Conservation (phyloP, 2,329 filamentous ascomycete species). For the Hymenoscyphus scutula region DNA sequence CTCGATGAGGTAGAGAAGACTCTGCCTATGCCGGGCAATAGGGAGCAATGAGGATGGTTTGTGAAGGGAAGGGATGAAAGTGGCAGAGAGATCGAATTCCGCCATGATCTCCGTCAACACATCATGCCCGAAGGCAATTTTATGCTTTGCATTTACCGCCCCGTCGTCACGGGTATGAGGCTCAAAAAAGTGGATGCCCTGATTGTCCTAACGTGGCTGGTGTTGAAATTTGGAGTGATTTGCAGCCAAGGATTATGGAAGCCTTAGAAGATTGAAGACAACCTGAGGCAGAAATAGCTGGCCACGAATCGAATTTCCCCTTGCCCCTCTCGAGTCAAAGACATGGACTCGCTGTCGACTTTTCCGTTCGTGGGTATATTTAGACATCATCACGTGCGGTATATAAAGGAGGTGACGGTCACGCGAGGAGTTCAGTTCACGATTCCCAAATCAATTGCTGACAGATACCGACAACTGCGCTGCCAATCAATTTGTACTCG, state of each 20-base stretch:
- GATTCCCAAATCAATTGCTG: too few relatives aligned
- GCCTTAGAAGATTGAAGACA: background rate
- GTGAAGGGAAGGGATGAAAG: constrained; percentile 77
- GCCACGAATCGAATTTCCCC: constrained; percentile 6
- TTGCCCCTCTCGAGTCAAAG: background rate
- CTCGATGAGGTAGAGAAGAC: constrained; percentile 82
- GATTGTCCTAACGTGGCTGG: background rate
- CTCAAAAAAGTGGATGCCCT: constrained; percentile 9
- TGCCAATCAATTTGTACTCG: background rate
- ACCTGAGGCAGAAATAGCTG: constrained; percentile 5
- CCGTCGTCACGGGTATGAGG: constrained; percentile 2
- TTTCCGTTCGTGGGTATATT: background rate
- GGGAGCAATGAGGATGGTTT: constrained; percentile 82
- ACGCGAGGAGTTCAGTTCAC: too few relatives aligned
- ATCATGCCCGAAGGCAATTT: background rate
- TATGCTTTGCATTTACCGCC: background rate
- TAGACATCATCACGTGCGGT: too few relatives aligned
- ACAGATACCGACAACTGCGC: too few relatives aligned
- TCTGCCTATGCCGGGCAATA: constrained; percentile 78
- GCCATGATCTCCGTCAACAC: constrained; percentile 29
- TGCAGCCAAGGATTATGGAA: background rate
- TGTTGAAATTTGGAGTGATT: background rate
- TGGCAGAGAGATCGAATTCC: constrained; percentile 55
- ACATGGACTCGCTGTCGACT: too few relatives aligned
- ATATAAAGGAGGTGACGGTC: too few relatives aligned